Evolutionary conservation across 2,329 filamentous ascomycete species (phyloP).

Genomic region (Dactylellina cionopaga): DNA sequence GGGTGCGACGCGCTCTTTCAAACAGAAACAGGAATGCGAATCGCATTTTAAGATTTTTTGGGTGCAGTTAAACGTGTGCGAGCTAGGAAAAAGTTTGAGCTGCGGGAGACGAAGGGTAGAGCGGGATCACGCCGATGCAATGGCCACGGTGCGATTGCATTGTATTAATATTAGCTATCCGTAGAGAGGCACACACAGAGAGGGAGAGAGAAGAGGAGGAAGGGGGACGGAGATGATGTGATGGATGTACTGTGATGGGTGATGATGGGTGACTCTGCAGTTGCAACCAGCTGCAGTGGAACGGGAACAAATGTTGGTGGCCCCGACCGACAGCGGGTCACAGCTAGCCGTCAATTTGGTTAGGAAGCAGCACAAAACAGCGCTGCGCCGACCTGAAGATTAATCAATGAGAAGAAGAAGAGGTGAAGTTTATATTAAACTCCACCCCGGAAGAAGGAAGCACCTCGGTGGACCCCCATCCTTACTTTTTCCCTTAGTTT

Average conservation of each 20-base stretch:
- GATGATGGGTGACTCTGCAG: constrained; percentile 4
- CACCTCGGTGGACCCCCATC: constrained; percentile 26
- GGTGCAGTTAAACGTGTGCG: constrained; percentile 13
- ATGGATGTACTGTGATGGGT: no score
- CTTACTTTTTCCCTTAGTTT: no score
- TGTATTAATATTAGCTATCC: no score
- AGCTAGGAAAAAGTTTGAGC: constrained; percentile 14
- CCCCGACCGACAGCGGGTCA: constrained; percentile 11
- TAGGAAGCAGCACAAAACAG: not conserved
- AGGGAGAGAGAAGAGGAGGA: no score
- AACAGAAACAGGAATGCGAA: constrained; percentile 49
- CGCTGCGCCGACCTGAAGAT: no score
- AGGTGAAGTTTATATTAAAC: constrained; percentile 21
- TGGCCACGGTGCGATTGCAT: no score
- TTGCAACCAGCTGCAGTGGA: constrained; percentile 22
- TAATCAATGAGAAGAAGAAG: no score
- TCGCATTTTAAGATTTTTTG: constrained; percentile 13
- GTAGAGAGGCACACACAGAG: no score
- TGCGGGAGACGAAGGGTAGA: not conserved
- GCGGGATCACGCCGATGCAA: not conserved
- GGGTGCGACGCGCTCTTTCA: constrained; percentile 41
- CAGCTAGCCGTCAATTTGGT: not conserved
- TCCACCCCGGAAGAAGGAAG: constrained; percentile 36
- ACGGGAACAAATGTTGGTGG: constrained; percentile 19
- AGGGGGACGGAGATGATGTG: no score